phyloP scores from a whole-genome alignment of 108 stramenopile genomes.

The Stephanodiscus triporus region DNA sequence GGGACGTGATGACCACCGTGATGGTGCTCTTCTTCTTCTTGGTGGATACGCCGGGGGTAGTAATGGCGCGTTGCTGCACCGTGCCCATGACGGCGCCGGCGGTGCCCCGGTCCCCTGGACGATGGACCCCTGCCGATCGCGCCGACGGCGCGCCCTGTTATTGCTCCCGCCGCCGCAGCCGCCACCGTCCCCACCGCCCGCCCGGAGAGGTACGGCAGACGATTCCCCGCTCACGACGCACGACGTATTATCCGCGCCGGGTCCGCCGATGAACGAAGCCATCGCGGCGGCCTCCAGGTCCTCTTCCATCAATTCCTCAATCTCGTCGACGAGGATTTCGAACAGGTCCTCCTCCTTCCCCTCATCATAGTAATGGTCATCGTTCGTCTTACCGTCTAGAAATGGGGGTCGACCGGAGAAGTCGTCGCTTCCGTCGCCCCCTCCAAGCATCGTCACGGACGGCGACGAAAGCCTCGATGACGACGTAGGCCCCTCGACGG shows the following conservation, averaged over 20 bases:
- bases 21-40: slow-evolving; percentile 52
- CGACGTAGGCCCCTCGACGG: background rate
- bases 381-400: background rate
- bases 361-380: background rate
- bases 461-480: background rate
- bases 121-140: background rate
- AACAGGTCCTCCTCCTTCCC: slow-evolving; percentile 28
- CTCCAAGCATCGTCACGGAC: too few species aligned
- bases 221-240: slow-evolving; percentile 1
- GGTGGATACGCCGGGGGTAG: slow-evolving; percentile 42
- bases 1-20: slow-evolving; percentile 47
- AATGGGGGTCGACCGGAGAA: background rate
- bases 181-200: background rate
- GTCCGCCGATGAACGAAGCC: slow-evolving; percentile 49
- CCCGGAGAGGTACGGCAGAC: too few species aligned
- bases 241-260: slow-evolving; percentile 1
- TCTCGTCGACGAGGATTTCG: slow-evolving; percentile 39
- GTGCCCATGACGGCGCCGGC: slow-evolving; percentile 14
- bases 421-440: background rate
- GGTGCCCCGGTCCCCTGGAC: background rate
- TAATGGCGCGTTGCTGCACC: slow-evolving; percentile 43
- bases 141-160: slow-evolving; percentile 17
- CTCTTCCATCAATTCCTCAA: slow-evolving; percentile 83
- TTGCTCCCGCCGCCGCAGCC: slow-evolving; percentile 1
- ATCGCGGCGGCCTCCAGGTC: slow-evolving; percentile 82